Percentiles rank a stretch among this genome's conserved stretches.
Conservation (phyloP, 495 filamentous ascomycete species). For the Aspergillus cavernicola region DNA sequence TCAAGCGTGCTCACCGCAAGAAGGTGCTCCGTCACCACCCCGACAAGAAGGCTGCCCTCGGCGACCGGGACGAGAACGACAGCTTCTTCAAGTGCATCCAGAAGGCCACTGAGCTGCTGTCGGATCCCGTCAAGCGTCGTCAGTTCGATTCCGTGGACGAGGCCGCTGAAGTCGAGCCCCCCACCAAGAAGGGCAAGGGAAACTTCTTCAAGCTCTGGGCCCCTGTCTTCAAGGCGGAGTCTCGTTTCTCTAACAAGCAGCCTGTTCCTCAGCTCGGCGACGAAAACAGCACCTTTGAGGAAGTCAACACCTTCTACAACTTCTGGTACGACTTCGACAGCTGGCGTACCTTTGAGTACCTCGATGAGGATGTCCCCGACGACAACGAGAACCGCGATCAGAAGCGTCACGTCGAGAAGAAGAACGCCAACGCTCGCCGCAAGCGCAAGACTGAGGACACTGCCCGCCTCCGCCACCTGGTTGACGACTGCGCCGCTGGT, state of each 20-base stretch:
- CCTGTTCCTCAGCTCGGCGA: conserved; percentile 82
- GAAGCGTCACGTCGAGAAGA: conserved; percentile 95
- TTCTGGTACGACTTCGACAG: conserved; percentile 99
- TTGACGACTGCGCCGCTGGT: conserved; percentile 74
- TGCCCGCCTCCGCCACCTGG: conserved; percentile 77
- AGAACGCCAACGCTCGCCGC: conserved; percentile 94
- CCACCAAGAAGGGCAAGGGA: conserved; percentile 85
- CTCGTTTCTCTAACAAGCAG: conserved; percentile 83
- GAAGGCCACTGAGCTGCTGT: conserved; percentile 90
- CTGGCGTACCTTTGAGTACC: conserved; percentile 96
- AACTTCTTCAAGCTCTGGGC: conserved; percentile 95
- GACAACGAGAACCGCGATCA: conserved; percentile 99
- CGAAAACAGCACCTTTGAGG: conserved; percentile 79
- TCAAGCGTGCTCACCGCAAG: conserved; percentile 97
- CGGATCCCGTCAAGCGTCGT: conserved; percentile 86
- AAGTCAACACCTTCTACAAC: conserved; percentile 95
- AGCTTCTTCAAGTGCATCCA: conserved; percentile 99
- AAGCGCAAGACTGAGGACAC: conserved; percentile 99
- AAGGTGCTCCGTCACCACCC: conserved; percentile 98
- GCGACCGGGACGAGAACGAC: conserved; percentile 83
- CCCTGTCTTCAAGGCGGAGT: conserved; percentile 82
- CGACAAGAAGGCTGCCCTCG: conserved; percentile 91
- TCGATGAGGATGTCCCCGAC: conserved; percentile 97
- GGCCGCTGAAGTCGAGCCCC: conserved; percentile 83
- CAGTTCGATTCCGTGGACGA: conserved; percentile 98